A percentile compares a stretch with the other conserved stretches of the same genome.
phyloP scores from a whole-genome alignment of 1,139 yeast species.

The Saccharomyces pastorianus region DNA sequence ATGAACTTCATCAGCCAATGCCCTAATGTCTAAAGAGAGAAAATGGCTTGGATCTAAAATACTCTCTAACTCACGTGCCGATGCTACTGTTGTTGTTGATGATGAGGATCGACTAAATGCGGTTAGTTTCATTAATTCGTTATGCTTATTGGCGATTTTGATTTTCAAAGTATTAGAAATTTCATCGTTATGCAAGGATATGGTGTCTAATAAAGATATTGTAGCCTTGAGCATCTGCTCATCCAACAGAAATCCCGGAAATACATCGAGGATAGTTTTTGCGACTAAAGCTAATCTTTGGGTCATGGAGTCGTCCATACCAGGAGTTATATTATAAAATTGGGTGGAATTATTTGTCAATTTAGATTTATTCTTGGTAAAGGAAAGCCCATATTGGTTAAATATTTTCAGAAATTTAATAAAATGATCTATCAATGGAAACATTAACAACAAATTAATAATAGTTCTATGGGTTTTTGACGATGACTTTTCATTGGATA shows the following conservation, averaged over 20 bases:
- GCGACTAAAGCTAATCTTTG: slow-evolving; percentile 41
- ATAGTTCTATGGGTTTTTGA: slow-evolving; percentile 29
- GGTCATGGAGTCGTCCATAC: slow-evolving; percentile 34
- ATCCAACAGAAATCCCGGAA: slow-evolving; percentile 50
- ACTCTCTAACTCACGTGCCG: neutral
- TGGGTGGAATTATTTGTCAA: slow-evolving; percentile 15
- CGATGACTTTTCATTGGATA: slow-evolving; percentile 25
- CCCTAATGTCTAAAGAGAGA: slow-evolving; percentile 42
- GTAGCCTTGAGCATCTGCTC: slow-evolving; percentile 39
- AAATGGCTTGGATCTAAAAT: slow-evolving; percentile 11
- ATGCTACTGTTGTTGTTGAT: slow-evolving; percentile 3
- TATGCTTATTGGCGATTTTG: slow-evolving; percentile 37
- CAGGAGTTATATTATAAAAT: slow-evolving; percentile 26
- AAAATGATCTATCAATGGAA: slow-evolving; percentile 63
- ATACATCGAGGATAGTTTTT: slow-evolving; percentile 39
- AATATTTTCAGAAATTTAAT: slow-evolving; percentile 44
- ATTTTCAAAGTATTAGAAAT: slow-evolving; percentile 39
- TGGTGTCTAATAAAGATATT: slow-evolving; percentile 37
- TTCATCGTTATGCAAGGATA: slow-evolving; percentile 42
- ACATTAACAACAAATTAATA: slow-evolving; percentile 42
- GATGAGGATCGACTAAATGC: slow-evolving; percentile 12
- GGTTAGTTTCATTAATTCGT: slow-evolving; percentile 35
- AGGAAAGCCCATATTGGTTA: slow-evolving; percentile 37
- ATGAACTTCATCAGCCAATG: slow-evolving; percentile 49
- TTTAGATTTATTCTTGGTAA: slow-evolving; percentile 27